Base-by-base conservation (phyloP, 2,329 filamentous ascomycete species). In the Colletotrichum gigasporum region DNA sequence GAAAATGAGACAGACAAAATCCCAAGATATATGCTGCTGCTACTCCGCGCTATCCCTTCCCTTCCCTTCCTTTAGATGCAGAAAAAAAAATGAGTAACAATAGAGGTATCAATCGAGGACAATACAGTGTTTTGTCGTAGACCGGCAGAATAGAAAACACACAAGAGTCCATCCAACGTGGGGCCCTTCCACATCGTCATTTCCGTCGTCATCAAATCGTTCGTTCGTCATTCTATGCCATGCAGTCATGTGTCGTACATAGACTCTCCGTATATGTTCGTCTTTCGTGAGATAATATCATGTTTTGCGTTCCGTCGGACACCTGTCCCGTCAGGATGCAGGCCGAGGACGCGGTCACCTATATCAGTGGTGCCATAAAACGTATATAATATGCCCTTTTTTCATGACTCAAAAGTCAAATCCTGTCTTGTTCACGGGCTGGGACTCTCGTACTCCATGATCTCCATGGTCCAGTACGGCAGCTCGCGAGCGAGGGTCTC, bases 391-490 rank as follows among this genome's bases (percentile, higher is more conserved):
- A 7, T 39, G 22, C 41, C 54, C 30, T 6, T 32, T 12, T 6
- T 32, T 3, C 32, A 14, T 8, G n/a, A 44, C 41, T 41, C n/a
- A 18, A 14, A 22, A 24, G n/a, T 42, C 10, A 22, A 30, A 14
- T 16, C 34, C 32, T 20, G 48, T 35, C 50, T 37, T 20, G 48
- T 35, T 55, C 45, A 63, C 18, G 62, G 56, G 41, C 62, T 65
- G 8, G 62, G 56, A 26, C 45, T 61, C 11, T 59, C 42, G 22
- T 65, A 65, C 67, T 85, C 82, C 80, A 85, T 85, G 63, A 80
- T 81, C 70, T 85, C 80, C 64, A 82, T 76, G 2, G 77, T 77
- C 67, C 79, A 85, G 69, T 83, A 85, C 1, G 84, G 83, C 10
- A 86, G 72, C 70, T 85, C 82, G 52, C 77, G 77, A 4, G 82